These are phyloP conservation scores for Hanseniaspora sp. DNA, from an alignment of 1,139 yeast species.

Conservation along the genomic window DNA sequence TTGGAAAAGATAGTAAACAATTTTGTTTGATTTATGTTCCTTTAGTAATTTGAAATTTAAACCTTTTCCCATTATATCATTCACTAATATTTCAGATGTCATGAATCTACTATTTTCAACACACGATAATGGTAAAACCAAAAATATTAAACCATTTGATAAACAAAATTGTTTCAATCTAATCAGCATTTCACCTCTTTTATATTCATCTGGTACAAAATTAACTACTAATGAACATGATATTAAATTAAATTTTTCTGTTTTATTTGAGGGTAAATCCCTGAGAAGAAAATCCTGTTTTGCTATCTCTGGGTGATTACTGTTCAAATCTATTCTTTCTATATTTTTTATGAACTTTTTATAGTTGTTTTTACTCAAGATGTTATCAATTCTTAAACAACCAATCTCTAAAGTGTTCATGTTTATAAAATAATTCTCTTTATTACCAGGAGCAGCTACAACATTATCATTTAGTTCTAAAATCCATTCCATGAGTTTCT, in stretches of 20 bases:
- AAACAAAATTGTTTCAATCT: slow-evolving; percentile 44
- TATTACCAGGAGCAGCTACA: slow-evolving; percentile 18
- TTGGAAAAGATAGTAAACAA: slow-evolving; percentile 65
- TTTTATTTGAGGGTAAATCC: slow-evolving; percentile 41
- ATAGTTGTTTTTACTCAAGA: slow-evolving; percentile 40
- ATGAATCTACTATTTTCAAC: slow-evolving; percentile 70
- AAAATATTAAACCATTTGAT: slow-evolving; percentile 38
- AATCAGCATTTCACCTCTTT: slow-evolving; percentile 66
- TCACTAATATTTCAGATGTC: slow-evolving; percentile 34
- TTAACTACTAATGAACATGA: slow-evolving; percentile 81
- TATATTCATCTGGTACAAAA: slow-evolving; percentile 64
- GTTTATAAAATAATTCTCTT: slow-evolving; percentile 12
- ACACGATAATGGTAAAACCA: slow-evolving; percentile 86
- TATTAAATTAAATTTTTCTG: slow-evolving; percentile 48
- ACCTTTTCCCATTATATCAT: slow-evolving; percentile 35
- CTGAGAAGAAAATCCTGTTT: slow-evolving; percentile 79
- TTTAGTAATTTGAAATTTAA: slow-evolving; percentile 47
- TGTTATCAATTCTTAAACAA: slow-evolving; percentile 55
- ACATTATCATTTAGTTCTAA: slow-evolving; percentile 28
- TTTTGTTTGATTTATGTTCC: slow-evolving; percentile 54
- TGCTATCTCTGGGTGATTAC: slow-evolving; percentile 59
- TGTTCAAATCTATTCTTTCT: slow-evolving; percentile 63
- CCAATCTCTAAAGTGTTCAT: slow-evolving; percentile 68
- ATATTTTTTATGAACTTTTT: slow-evolving; percentile 37
- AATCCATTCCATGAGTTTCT: slow-evolving; percentile 61